These are phyloP conservation scores for Misopates orontium DNA, from an alignment of 257 asterid genomes.

Conservation along the genomic window DNA sequence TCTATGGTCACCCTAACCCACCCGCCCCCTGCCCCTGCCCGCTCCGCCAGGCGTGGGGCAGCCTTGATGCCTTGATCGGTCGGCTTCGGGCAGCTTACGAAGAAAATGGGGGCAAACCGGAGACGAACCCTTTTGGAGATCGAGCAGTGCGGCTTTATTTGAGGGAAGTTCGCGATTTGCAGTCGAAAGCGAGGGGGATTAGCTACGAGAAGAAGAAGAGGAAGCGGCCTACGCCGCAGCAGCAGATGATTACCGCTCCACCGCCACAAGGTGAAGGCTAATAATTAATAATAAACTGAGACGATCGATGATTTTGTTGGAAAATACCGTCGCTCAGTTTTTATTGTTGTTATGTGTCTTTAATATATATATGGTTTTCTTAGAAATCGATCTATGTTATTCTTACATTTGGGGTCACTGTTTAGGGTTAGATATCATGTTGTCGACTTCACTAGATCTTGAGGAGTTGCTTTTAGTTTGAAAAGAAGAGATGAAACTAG, in stretches of 20 bases:
- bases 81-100: slow-evolving; percentile 88
- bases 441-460: no score
- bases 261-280: slow-evolving; percentile 37
- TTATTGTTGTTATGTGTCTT: no score
- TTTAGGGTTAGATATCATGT: slow-evolving; percentile 38
- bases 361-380: no score
- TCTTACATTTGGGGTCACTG: no score
- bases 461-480: slow-evolving; percentile 7
- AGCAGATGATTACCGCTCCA: slow-evolving; percentile 9
- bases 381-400: no score
- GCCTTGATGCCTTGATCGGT: slow-evolving; percentile 90
- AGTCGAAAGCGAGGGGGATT: slow-evolving; percentile 86
- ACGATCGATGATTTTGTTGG: no score
- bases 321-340: no score
- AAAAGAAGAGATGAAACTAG: slow-evolving; percentile 7
- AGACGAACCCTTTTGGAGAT: slow-evolving; percentile 83
- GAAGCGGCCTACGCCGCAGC: slow-evolving; percentile 50
- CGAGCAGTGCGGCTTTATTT: slow-evolving; percentile 88
- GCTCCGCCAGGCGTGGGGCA: slow-evolving; percentile 94
- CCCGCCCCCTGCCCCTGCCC: slow-evolving; percentile 98
- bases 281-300: no score
- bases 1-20: slow-evolving; percentile 88
- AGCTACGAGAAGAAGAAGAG: slow-evolving; percentile 95
- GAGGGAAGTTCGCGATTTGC: slow-evolving; percentile 84
- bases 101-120: slow-evolving; percentile 91